These are phyloP conservation scores for Pleurotus platypus DNA, from an alignment of 768 basidiomycete species.

Conservation along the genomic window DNA sequence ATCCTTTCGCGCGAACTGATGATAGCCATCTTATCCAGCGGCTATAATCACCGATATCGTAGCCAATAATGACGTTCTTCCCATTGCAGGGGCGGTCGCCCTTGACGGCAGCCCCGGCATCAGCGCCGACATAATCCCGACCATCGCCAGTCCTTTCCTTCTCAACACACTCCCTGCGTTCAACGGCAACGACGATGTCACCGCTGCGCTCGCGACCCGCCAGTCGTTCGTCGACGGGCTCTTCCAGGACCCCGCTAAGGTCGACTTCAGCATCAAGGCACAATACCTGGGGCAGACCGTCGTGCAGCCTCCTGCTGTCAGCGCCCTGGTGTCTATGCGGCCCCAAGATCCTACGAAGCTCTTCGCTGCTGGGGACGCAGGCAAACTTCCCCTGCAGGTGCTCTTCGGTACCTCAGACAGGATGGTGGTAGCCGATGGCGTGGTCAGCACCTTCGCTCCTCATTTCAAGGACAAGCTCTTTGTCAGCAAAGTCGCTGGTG, in stretches of 20 bases:
- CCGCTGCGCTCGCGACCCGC: slow-evolving; percentile 15
- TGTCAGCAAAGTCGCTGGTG: neutral
- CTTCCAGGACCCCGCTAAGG: slow-evolving; percentile 21
- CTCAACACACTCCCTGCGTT: slow-evolving; percentile 18
- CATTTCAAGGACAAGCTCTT: neutral
- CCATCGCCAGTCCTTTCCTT: slow-evolving; percentile 19
- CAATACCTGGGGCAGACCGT: slow-evolving; percentile 19
- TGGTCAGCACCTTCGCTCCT: neutral
- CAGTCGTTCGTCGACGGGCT: slow-evolving; percentile 21
- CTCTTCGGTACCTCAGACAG: slow-evolving; percentile 10
- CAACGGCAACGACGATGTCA: slow-evolving; percentile 17
- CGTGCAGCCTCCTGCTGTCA: slow-evolving; percentile 16
- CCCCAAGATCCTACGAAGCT: slow-evolving; percentile 22
- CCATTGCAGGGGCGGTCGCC: slow-evolving; percentile 25
- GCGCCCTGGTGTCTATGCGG: slow-evolving; percentile 18
- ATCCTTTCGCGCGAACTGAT: neutral
- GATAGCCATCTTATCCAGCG: slow-evolving; percentile 11
- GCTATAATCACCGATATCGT: slow-evolving; percentile 25
- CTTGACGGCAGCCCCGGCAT: slow-evolving; percentile 23
- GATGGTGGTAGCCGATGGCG: neutral
- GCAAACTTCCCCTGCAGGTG: slow-evolving; percentile 22
- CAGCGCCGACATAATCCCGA: slow-evolving; percentile 15
- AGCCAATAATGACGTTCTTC: slow-evolving; percentile 19
- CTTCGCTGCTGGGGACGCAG: slow-evolving; percentile 20
- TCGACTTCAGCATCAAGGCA: slow-evolving; percentile 21